Conservation (phyloP, 768 basidiomycete genomes). For the Boletus edulis region DNA sequence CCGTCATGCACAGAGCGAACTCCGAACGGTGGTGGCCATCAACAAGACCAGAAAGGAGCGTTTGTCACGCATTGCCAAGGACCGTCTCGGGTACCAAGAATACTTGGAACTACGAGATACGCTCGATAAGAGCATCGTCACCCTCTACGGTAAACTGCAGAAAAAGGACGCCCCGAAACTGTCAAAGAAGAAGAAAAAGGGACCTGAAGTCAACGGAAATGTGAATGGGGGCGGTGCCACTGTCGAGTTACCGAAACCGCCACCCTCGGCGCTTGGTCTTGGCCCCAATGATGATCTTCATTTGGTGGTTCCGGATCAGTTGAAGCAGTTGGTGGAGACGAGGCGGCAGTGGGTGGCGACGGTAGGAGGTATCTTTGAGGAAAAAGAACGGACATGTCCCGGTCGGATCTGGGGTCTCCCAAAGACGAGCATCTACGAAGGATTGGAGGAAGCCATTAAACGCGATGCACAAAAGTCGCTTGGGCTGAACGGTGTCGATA, state of each 20-base stretch:
- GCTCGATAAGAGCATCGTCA: constrained; percentile 81
- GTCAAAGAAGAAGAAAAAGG: constrained; percentile 73
- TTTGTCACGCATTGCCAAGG: constrained; percentile 72
- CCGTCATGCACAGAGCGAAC: constrained; percentile 80
- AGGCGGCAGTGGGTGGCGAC: constrained; percentile 75
- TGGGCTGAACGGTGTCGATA: constrained; percentile 20
- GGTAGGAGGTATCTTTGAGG: constrained; percentile 73
- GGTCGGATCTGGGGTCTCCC: constrained; percentile 82
- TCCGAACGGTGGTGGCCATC: constrained; percentile 69
- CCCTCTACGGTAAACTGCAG: constrained; percentile 74
- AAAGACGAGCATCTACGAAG: constrained; percentile 68
- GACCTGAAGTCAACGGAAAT: constrained; percentile 32
- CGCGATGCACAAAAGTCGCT: constrained; percentile 31
- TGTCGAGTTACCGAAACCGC: constrained; percentile 48
- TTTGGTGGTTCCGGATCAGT: constrained; percentile 62
- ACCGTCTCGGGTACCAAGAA: constrained; percentile 89
- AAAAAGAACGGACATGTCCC: constrained; percentile 61
- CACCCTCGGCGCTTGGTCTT: constrained; percentile 70
- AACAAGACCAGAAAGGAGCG: constrained; percentile 84
- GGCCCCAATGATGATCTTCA: constrained; percentile 64
- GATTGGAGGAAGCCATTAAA: constrained; percentile 63
- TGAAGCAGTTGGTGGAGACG: constrained; percentile 71
- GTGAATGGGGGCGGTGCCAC: constrained; percentile 30
- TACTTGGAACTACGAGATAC: constrained; percentile 82
- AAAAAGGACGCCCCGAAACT: constrained; percentile 77